A percentile compares a stretch with the other conserved stretches of the same genome.
phyloP scores from a whole-genome alignment of 202 grass and related monocot species.

The Schoenoplectus tabernaemontani region DNA sequence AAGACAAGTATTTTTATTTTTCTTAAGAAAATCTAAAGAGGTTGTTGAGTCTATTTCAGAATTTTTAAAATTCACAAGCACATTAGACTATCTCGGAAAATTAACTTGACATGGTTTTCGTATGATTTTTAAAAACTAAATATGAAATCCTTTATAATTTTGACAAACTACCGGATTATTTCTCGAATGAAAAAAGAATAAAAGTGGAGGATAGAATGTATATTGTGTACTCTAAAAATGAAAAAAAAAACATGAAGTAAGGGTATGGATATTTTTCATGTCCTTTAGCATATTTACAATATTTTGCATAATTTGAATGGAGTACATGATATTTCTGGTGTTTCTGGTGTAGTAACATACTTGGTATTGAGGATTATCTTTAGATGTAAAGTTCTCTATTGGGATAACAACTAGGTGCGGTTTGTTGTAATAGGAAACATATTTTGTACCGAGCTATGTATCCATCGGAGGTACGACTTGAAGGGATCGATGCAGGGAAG shows the following conservation, averaged over 20 bases:
- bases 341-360: not conserved
- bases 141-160: too few species aligned
- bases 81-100: too few species aligned
- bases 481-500: constrained; percentile 91
- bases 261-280: not conserved
- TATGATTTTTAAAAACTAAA: too few species aligned
- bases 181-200: too few species aligned
- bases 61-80: too few species aligned
- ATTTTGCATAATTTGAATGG: not conserved
- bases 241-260: not conserved
- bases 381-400: not conserved
- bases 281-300: not conserved
- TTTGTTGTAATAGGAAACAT: constrained; percentile 99
- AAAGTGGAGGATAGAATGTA: too few species aligned
- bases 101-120: too few species aligned
- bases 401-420: constrained; percentile 48
- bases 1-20: too few species aligned
- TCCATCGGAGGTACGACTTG: constrained; percentile 92
- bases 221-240: too few species aligned
- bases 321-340: not conserved
- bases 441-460: constrained; percentile 88
- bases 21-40: too few species aligned
- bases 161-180: too few species aligned
- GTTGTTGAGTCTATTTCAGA: too few species aligned
- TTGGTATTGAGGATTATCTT: not conserved